These are phyloP conservation scores for Euphorbia pulcherrima DNA, from an alignment of 345 rosid genomes.

Conservation along the genomic window DNA sequence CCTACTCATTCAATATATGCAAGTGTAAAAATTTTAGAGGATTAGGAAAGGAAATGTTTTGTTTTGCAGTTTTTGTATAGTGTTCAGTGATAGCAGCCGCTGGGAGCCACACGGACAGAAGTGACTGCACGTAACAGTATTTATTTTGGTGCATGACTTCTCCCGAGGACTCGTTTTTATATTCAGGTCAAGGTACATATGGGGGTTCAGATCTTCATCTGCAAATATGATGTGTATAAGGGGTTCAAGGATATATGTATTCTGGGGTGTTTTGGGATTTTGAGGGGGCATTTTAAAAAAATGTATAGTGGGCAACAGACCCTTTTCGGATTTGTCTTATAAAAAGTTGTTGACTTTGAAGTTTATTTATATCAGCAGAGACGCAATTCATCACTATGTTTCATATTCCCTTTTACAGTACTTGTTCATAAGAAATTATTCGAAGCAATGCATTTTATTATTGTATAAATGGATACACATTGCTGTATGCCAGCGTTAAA, in stretches of 20 bases:
- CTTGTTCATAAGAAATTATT: no score
- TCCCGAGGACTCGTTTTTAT: constrained; percentile 8
- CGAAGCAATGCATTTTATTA: background rate
- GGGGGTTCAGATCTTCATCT: constrained; percentile 3
- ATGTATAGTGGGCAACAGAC: constrained; percentile 28
- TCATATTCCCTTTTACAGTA: background rate
- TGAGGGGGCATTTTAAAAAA: constrained; percentile 15
- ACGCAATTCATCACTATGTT: background rate
- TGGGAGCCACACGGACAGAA: constrained; percentile 4
- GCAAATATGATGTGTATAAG: constrained; percentile 24
- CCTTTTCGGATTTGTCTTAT: constrained; percentile 5
- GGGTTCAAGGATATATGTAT: background rate
- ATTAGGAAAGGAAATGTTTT: constrained; percentile 14
- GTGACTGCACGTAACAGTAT: constrained; percentile 1
- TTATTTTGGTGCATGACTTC: constrained; percentile 14
- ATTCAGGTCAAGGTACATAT: constrained; percentile 1
- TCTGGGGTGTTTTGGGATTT: constrained; percentile 14
- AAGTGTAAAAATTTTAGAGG: constrained; percentile 36
- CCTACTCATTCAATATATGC: constrained; percentile 24
- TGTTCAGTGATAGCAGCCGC: constrained; percentile 12
- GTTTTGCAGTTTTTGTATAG: constrained; percentile 42
- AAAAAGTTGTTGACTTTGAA: constrained; percentile 11
- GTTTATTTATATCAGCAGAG: background rate
- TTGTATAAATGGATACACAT: background rate
- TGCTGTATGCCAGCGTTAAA: background rate